phyloP scores from a whole-genome alignment of 352 stramenopile genomes.

The Nannochloropsis limnetica region DNA sequence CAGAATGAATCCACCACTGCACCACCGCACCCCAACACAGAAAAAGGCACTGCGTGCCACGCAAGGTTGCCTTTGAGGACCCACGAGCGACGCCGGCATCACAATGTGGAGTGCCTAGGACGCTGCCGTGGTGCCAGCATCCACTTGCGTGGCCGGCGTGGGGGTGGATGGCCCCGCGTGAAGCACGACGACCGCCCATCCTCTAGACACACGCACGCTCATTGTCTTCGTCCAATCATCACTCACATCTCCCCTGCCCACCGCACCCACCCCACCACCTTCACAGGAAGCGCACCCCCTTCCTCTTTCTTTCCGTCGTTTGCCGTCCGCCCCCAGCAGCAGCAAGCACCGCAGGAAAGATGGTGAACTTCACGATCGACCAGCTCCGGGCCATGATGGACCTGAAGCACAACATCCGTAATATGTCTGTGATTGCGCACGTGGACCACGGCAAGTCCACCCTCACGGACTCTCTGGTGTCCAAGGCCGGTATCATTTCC shows the following conservation, averaged over 20 bases:
- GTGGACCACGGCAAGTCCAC: conserved; percentile 99
- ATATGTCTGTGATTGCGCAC: conserved; percentile 99
- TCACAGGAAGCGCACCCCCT: neutral
- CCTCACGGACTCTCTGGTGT: conserved; percentile 94
- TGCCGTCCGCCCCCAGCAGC: neutral
- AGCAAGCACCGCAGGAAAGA: conserved; percentile 47
- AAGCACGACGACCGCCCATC: neutral
- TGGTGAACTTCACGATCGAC: conserved; percentile 99
- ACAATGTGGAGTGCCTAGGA: neutral
- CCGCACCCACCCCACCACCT: neutral
- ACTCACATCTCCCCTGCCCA: neutral
- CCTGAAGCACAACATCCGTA: conserved; percentile 99
- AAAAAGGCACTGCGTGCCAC: neutral
- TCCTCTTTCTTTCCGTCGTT: neutral
- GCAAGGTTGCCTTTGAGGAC: neutral
- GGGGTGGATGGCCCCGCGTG: neutral
- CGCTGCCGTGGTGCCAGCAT: neutral
- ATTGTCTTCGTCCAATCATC: neutral
- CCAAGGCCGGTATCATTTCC: conserved; percentile 98
- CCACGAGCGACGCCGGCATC: no score
- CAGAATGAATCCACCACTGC: neutral
- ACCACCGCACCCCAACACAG: neutral
- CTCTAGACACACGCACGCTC: neutral
- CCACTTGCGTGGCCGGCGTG: neutral
- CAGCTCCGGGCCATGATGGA: conserved; percentile 98